Evolutionary conservation across 176 grass and related monocot species (phyloP).

Genomic region (Aegilops sharonensis): DNA sequence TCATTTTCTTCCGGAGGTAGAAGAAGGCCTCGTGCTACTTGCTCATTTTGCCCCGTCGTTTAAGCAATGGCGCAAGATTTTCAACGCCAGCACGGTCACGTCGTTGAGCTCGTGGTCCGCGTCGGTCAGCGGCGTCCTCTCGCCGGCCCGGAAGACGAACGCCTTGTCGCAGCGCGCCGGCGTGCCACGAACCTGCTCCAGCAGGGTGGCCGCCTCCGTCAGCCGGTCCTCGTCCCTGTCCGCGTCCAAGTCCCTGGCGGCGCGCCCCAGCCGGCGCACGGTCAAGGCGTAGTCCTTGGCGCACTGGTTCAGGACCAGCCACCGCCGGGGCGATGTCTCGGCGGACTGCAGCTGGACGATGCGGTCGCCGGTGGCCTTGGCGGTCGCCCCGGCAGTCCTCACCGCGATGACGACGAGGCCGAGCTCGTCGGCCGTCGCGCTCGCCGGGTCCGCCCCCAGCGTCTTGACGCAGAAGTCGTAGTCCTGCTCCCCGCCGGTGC

Average conservation of each 20-base stretch:
- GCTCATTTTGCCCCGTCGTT: too few species aligned
- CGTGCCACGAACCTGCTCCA: too few species aligned
- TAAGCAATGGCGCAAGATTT: too few species aligned
- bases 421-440: neutral
- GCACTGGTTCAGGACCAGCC: constrained; percentile 5
- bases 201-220: too few species aligned
- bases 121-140: too few species aligned
- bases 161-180: too few species aligned
- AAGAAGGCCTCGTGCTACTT: too few species aligned
- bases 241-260: neutral
- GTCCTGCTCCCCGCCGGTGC: neutral
- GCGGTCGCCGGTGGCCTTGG: constrained; percentile 16
- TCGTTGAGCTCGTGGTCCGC: too few species aligned
- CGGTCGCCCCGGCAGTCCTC: neutral
- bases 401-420: constrained; percentile 30
- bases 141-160: too few species aligned
- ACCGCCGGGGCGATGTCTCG: neutral
- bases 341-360: constrained; percentile 10
- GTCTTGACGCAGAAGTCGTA: constrained; percentile 42
- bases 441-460: neutral
- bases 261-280: constrained; percentile 30
- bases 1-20: too few species aligned
- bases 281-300: constrained; percentile 18
- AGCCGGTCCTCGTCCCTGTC: too few species aligned
- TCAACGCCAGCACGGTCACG: too few species aligned